phyloP scores from a whole-genome alignment of 148 eudicot genomes.

The Talinum fruticosum region DNA sequence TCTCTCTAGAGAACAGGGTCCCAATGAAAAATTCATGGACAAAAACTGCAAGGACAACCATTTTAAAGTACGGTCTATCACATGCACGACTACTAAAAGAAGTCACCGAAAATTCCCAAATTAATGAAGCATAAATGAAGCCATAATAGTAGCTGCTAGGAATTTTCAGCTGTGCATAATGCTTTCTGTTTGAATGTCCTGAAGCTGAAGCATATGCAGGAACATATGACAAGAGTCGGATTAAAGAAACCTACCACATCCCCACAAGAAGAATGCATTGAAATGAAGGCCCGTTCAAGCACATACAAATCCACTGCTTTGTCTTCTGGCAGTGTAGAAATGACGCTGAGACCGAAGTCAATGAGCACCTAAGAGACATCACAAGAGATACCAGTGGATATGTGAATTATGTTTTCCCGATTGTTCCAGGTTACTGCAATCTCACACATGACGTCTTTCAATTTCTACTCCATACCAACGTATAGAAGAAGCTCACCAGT shows the following conservation, averaged over 20 bases:
- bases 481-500: constrained; percentile 53
- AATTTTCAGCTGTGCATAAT: not conserved
- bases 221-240: not conserved
- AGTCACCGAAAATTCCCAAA: no score
- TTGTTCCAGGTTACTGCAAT: no score
- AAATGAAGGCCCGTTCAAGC: constrained; percentile 84
- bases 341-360: constrained; percentile 88
- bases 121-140: no score
- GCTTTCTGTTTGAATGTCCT: not conserved
- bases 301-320: constrained; percentile 95
- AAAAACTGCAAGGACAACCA: no score
- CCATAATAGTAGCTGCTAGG: no score
- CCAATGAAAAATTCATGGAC: no score
- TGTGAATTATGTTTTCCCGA: not conserved
- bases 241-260: constrained; percentile 59
- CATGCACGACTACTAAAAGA: no score
- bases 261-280: constrained; percentile 99
- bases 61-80: no score
- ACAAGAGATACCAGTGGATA: not conserved
- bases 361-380: constrained; percentile 59
- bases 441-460: not conserved
- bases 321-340: constrained; percentile 87
- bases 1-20: no score
- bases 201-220: no score
- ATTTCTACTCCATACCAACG: not conserved